Base-by-base conservation (phyloP, 2,329 filamentous ascomycete genomes). In the Xylaria sp. region DNA sequence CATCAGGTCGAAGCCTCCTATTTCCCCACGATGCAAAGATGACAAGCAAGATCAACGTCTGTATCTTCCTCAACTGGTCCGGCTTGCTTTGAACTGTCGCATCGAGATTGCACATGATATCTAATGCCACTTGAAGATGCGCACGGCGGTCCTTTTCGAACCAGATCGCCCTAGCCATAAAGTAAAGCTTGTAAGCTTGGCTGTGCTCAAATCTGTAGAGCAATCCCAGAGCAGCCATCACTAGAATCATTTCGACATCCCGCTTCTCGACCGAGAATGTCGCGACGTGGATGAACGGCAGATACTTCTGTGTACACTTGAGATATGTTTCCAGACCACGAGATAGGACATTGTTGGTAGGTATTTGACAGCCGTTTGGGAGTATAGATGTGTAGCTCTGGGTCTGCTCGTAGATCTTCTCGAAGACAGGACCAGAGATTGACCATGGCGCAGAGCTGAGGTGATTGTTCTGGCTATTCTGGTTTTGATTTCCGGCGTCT, bases 101-200 rank as follows among this genome's bases (percentile, higher is more conserved):
- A 8, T 52, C 15, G 25, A 52, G 48, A 18, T 52, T 52, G 48
- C 48, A 52, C 15, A 30, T 32, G 28, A 52, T 52, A n/a, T 32
- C 28, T 7, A 8, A 52, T n/a, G 48, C 48, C 15, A 52, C 3
- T 32, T 52, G 48, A 30, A 52, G 48, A 32, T 52, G 48, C 48
- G n/a, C 25, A 12, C 25, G 25, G 48, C 48, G 48, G 3, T 87
- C 83, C 20, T 85, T 82, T 71, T 86, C 82, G 0, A 82, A 79
- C 39, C 87, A 80, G 39, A 89, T 84, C 9, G 84, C 81, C 71
- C 85, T 86, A 12, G 85, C 85, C 13, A 85, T 84, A 74, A 86
- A 84, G 72, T 88, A 89, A 2, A 89, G 80, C 52, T 87, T 83
- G 43, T 88, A 85, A 0, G 85, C 86, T 58, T 84, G 78, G 10